Evolutionary conservation across 352 stramenopile species (phyloP).

Genomic region (Pilasporangium apinafurcum): DNA sequence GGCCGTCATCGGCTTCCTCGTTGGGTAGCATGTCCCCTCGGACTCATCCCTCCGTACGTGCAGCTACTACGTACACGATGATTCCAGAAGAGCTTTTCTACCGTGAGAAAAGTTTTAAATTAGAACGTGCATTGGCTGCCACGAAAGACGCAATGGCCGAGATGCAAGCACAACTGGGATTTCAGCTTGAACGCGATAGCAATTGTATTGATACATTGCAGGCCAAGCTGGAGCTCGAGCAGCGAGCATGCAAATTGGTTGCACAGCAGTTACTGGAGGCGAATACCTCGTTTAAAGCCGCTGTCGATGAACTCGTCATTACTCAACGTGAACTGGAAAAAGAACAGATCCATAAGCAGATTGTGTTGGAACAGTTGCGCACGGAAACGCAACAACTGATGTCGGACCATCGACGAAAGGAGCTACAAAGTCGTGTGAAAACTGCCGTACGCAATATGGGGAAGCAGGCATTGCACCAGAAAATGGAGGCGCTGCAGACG

Average conservation of each 20-base stretch:
- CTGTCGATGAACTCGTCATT: constrained; percentile 36
- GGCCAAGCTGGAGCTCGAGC: constrained; percentile 50
- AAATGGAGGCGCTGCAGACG: constrained; percentile 52
- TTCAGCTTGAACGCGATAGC: constrained; percentile 18
- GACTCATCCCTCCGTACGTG: constrained; percentile 2
- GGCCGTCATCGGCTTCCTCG: no score
- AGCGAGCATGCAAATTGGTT: constrained; percentile 32
- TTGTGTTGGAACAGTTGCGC: constrained; percentile 38
- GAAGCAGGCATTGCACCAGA: constrained; percentile 53
- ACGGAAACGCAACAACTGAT: constrained; percentile 37
- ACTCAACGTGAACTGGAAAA: constrained; percentile 44
- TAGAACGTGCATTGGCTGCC: constrained; percentile 41
- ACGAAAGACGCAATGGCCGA: constrained; percentile 30
- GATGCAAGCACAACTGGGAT: constrained; percentile 19
- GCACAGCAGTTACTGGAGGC: constrained; percentile 46
- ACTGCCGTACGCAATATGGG: constrained; percentile 49
- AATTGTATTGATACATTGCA: constrained; percentile 28
- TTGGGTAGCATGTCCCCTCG: no score
- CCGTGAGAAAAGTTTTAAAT: constrained; percentile 39
- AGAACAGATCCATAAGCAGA: constrained; percentile 27
- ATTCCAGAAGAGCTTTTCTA: constrained; percentile 31
- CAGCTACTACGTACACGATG: constrained; percentile 5
- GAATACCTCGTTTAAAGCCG: constrained; percentile 28
- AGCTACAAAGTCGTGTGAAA: constrained; percentile 49
- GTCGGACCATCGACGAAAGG: constrained; percentile 37